Percentiles rank a stretch among this genome's conserved stretches.
These are phyloP conservation scores for Pyrrhoderma lamaoense DNA, from an alignment of 1,284 basidiomycete genomes.

Conservation along the genomic window DNA sequence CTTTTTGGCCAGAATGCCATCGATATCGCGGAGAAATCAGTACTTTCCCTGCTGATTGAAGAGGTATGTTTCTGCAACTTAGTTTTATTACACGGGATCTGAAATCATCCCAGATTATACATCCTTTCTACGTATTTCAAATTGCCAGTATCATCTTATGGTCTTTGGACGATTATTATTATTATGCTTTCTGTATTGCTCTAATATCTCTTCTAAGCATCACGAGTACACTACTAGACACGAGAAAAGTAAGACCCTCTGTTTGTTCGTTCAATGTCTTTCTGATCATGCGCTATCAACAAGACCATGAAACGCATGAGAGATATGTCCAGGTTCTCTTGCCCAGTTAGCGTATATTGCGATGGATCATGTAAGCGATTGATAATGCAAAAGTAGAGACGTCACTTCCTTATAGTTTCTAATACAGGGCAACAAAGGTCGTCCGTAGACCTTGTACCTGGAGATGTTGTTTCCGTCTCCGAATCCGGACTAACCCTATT, in stretches of 20 bases:
- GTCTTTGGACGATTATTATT: constrained; percentile 94
- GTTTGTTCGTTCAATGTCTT: not conserved
- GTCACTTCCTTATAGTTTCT: constrained; percentile 5
- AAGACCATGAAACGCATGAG: constrained; percentile 92
- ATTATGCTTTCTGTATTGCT: constrained; percentile 97
- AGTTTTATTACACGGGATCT: constrained; percentile 4
- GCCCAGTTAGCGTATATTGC: constrained; percentile 67
- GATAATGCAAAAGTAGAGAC: constrained; percentile 3
- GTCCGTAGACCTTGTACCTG: constrained; percentile 83
- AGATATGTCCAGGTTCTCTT: constrained; percentile 92
- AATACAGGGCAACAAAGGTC: constrained; percentile 61
- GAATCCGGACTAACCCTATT: constrained; percentile 69
- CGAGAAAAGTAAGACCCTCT: constrained; percentile 60
- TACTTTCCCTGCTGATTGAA: constrained; percentile 78
- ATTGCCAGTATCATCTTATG: constrained; percentile 93
- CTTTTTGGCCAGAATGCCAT: constrained; percentile 88
- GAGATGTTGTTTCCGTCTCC: constrained; percentile 88
- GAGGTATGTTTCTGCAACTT: constrained; percentile 53
- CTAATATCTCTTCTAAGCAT: constrained; percentile 88
- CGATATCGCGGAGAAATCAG: constrained; percentile 86
- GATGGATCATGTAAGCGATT: constrained; percentile 63
- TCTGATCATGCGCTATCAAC: not conserved
- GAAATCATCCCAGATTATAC: constrained; percentile 56
- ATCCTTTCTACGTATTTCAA: constrained; percentile 98
- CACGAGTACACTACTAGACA: constrained; percentile 84